Evolutionary conservation across 179 eudicot genomes (phyloP), one percentile per base, ranked within the genome.

Genomic region (Drosera spatulata): DNA sequence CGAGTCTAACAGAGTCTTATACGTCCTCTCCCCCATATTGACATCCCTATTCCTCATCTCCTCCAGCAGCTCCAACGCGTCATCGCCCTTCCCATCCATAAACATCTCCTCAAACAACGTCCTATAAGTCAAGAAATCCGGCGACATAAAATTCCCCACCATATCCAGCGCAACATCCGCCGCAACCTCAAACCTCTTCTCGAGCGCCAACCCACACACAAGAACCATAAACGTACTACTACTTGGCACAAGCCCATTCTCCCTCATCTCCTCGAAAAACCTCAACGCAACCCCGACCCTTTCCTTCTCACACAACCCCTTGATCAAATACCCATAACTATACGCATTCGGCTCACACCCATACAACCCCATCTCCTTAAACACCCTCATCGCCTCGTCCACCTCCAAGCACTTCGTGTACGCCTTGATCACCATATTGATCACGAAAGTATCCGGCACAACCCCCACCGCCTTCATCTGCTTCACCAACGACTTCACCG

Each of bases 261-360:
- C 84, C 66, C 80, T 83, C 88, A 79, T 82, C 71, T 83, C 96
- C 73, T 69, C 70, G 56, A 70, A 88, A 59, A 71, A 85, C 44
- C 72, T 82, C 41, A 85, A 75, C 4, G 91, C 96, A 60, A 71
- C 75, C 43, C 60, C 66, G 56, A 78, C 82, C 69, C 91, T 77
- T 52, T 84, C 91, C 64, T 88, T 91, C 86, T 91, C 96, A 75
- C 98, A 91, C 71, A 80, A 77, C 49, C 95, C 98, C 58, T 73
- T 79, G 0, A 63, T 64, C 66, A 91, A 56, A 73, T 85, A 88
- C 67, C 96, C 78, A 66, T 79, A 91, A 2, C 79, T 85, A 69
- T 72, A 88, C 37, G 52, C 65, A 79, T 85, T 88, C 1, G 98
- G 89, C 61, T 85, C 89, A 40, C 89, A 84, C 0, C 82, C 83